Percentiles rank a stretch among this genome's conserved stretches.
Conservation (phyloP, 371 early-diverging fungal species). For the Mortierella sp. region DNA sequence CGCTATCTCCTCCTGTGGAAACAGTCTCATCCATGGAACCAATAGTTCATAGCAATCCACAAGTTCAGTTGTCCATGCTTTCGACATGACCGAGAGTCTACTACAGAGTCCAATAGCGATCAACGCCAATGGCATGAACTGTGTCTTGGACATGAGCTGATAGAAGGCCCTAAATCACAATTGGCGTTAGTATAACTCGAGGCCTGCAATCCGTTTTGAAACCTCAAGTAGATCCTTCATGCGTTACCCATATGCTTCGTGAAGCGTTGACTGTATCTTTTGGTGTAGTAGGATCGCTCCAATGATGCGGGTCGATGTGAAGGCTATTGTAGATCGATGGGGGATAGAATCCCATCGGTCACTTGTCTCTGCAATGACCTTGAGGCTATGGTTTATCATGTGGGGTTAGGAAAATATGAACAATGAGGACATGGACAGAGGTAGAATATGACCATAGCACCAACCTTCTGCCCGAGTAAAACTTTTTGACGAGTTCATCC, state of each 20-base stretch:
- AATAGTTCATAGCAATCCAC: conserved; percentile 35
- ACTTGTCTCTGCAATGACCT: conserved; percentile 8
- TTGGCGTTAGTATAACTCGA: too few species aligned
- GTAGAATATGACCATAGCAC: not conserved
- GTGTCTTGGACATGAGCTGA: conserved; percentile 47
- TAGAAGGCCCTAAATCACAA: conserved; percentile 48
- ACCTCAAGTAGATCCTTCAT: not conserved
- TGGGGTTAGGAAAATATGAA: too few species aligned
- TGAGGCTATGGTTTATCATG: conserved; percentile 13
- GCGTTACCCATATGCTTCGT: conserved; percentile 42
- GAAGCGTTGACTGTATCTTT: conserved; percentile 24
- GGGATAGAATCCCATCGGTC: conserved; percentile 46
- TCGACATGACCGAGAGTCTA: conserved; percentile 38
- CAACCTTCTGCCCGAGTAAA: conserved; percentile 40
- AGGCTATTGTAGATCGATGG: conserved; percentile 37
- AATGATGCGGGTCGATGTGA: conserved; percentile 37
- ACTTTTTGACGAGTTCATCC: conserved; percentile 35
- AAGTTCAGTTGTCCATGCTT: conserved; percentile 39
- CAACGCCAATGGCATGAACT: conserved; percentile 56
- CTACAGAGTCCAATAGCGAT: conserved; percentile 45
- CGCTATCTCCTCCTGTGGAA: conserved; percentile 19
- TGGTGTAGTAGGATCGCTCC: conserved; percentile 21
- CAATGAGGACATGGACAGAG: not conserved
- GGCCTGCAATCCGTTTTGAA: too few species aligned
- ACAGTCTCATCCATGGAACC: conserved; percentile 24